A percentile compares a stretch with the other conserved stretches of the same genome.
phyloP scores from a whole-genome alignment of 805 yeast species.

The Cyberlindnera sargentensis region DNA sequence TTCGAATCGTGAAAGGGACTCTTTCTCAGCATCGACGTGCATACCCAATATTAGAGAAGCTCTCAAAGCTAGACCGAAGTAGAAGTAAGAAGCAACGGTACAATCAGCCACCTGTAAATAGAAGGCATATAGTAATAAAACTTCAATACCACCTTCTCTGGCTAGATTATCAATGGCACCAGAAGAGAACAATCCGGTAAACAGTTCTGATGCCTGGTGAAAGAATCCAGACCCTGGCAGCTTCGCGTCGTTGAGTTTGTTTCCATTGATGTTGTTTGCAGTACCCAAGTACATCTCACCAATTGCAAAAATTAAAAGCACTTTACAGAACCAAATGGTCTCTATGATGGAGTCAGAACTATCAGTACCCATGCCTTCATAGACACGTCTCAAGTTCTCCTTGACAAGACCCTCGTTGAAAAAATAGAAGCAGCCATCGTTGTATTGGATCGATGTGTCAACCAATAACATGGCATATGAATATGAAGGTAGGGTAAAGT shows the following conservation, averaged over 20 bases:
- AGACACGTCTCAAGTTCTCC: conserved; percentile 54
- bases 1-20: conserved; percentile 55
- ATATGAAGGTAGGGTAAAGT: conserved; percentile 68
- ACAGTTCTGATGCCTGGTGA: conserved; percentile 71
- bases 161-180: conserved; percentile 77
- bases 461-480: conserved; percentile 69
- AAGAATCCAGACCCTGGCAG: conserved; percentile 77
- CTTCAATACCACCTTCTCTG: conserved; percentile 76
- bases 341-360: conserved; percentile 52
- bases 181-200: conserved; percentile 68
- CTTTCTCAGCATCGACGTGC: conserved; percentile 79
- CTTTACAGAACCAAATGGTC: conserved; percentile 77
- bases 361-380: conserved; percentile 34
- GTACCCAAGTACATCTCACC: conserved; percentile 84
- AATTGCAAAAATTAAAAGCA: conserved; percentile 62
- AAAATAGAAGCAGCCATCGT: conserved; percentile 80
- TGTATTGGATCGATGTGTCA: conserved; percentile 70
- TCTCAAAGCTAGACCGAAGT: conserved; percentile 69
- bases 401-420: conserved; percentile 78
- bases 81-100: conserved; percentile 74
- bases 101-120: conserved; percentile 80
- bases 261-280: conserved; percentile 54
- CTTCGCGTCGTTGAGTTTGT: conserved; percentile 32
- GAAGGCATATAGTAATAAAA: conserved; percentile 65
- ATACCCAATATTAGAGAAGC: conserved; percentile 68